Evolutionary conservation across 2,329 filamentous ascomycete species (phyloP), one percentile per base, ranked within the genome.

Genomic region (Pestalotiopsis sp.): DNA sequence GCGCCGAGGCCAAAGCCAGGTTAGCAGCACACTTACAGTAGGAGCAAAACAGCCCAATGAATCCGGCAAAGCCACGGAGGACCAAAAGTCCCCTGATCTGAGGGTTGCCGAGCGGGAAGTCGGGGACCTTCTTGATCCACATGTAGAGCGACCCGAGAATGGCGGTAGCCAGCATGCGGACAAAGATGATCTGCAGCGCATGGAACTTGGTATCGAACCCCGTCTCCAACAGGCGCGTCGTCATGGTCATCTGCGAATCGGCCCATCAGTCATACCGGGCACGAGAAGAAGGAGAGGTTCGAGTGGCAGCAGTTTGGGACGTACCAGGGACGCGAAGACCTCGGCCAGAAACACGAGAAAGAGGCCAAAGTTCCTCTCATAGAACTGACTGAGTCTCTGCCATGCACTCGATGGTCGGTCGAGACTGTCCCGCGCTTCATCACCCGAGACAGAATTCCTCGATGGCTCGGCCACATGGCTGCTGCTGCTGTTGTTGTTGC

Each of bases 51-150:
- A 94, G 84, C 0, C 92, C 92, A 72, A 91, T 87, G 31, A 81
- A 80, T 6, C 93, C 93, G 56, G 85, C 86, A 1, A 90, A 75
- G 2, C 92, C 92, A 73, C 93, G 84, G 13, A 88, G 79, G 1
- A 92, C 78, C 0, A 95, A 81, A 7, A 95, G 81, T 59, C 84
- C 82, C 31, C 91, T 82, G 2, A 94, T 86, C 13, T 86, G 86
- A n/a, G 82, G 86, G 20, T 84, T 82, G 0, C 93, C 93, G 1
- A 93, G 80, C 0, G 92, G 93, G 66, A 91, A 91, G 71, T 91
- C 79, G 1, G 91, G 90, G 1, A 82, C 77, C 13, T 77, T 76
- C 66, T 80, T 79, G 36, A 77, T 78, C 80, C 79, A 82, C 80
- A 82, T 81, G 41, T 82, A 82, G 6, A 78, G 20, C 2, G 76